These are phyloP conservation scores for Cavenderia fasciculata DNA, from an alignment of 78 protist species.

Conservation along the genomic window DNA sequence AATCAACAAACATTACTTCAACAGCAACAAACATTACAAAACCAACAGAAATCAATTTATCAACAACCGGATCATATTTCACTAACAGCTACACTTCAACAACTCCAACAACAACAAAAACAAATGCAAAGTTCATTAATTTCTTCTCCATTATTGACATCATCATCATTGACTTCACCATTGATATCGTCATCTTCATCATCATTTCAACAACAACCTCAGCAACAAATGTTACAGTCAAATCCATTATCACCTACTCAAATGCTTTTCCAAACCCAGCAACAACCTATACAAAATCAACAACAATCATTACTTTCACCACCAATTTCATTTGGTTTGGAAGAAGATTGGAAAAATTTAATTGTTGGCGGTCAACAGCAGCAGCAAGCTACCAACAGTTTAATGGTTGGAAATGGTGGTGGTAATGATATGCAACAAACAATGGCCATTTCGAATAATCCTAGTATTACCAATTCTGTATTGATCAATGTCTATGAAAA, in stretches of 20 bases:
- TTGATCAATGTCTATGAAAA: slow-evolving; percentile 56
- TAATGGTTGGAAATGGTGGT: no score
- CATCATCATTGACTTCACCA: not conserved
- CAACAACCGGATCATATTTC: not conserved
- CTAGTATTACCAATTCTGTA: no score
- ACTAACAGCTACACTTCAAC: not conserved
- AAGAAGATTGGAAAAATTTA: no score
- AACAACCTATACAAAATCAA: not conserved
- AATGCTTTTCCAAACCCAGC: not conserved
- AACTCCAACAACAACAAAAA: slow-evolving; percentile 7
- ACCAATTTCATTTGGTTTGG: no score
- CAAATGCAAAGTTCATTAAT: not conserved
- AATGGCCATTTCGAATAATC: no score
- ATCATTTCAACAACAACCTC: not conserved
- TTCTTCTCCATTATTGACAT: not conserved
- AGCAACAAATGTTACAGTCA: not conserved
- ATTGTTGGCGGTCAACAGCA: no score
- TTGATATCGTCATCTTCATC: not conserved
- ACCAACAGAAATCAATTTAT: not conserved
- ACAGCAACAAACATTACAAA: not conserved
- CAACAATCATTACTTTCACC: not conserved
- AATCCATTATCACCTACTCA: not conserved
- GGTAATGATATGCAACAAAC: no score
- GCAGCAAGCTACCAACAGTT: no score
- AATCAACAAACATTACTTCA: slow-evolving; percentile 7